Evolutionary conservation across 139 green algal genomes (phyloP), one percentile per base, ranked within the genome.

Genomic region (Deuterostichococcus epilithicus): DNA sequence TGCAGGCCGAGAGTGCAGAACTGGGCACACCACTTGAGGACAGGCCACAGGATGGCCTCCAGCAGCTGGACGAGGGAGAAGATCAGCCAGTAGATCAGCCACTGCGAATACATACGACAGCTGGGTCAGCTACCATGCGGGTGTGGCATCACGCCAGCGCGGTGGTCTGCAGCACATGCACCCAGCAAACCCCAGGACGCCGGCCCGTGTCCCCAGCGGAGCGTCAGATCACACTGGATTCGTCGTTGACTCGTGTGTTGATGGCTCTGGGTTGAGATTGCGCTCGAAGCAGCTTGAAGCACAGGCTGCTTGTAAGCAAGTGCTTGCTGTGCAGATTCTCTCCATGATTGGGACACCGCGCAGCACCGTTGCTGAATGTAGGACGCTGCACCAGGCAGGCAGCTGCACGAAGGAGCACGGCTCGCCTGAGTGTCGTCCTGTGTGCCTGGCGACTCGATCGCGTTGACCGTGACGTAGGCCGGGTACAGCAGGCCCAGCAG

Each of bases 71-170:
- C 36, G 28, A 78, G 36, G 20, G 74, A 71, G 36, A 72, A 78
- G 30, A 78, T 39, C 32, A 78, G 37, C 74, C 74, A 78, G 36
- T 78, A 78, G 35, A 78, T 66, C 60, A 78, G 37, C 74, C 74
- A 78, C 74, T 78, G 60, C 60, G 52, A 36, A 3, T 23, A 35
- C 18, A 52, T 4, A 52, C 25, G 35, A 38, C 5, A 60, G 22
- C 37, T 38, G 68, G 30, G 20, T 63, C 26, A 60, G 36, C 37
- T 30, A 47, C 22, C 20, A 26, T 28, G 2, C 18, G 5, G 60
- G 5, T 63, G 52, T 20, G 28, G 13, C 10, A 63, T 28, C n/a
- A 28, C 13, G 52, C 52, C 52, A 63, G 52, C 52, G 42, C 13
- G 42, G 13, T 52, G 52, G 52, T 63, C 52, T n/a, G 52, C 52